Evolutionary conservation across 2,329 filamentous ascomycete species (phyloP).

Genomic region (Aureobasidium leucospermi): DNA sequence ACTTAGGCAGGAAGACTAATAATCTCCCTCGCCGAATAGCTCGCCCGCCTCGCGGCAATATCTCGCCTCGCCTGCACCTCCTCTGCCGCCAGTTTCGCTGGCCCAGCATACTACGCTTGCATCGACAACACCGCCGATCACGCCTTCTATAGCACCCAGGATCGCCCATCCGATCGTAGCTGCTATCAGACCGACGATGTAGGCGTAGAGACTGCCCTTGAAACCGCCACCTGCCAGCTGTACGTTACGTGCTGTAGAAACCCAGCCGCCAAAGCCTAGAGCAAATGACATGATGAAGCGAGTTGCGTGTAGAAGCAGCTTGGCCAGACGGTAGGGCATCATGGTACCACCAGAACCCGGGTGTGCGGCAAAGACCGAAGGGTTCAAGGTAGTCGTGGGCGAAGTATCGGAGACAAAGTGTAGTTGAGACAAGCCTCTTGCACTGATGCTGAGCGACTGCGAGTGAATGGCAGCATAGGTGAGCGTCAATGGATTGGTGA

Average conservation of each 20-base stretch:
- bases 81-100: conserved; percentile 68
- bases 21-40: conserved; percentile 62
- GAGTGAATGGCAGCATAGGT: conserved; percentile 94
- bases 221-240: conserved; percentile 46
- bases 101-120: conserved; percentile 85
- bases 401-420: conserved; percentile 67
- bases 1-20: neutral
- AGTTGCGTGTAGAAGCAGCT: conserved; percentile 83
- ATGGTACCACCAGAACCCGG: conserved; percentile 45
- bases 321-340: conserved; percentile 84
- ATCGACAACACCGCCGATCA: conserved; percentile 31
- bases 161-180: conserved; percentile 94
- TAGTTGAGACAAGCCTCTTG: conserved; percentile 73
- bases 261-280: conserved; percentile 93
- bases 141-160: conserved; percentile 44
- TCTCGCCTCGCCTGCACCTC: conserved; percentile 54
- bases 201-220: conserved; percentile 84
- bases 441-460: conserved; percentile 68
- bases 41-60: conserved; percentile 90
- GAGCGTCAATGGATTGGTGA: conserved; percentile 86
- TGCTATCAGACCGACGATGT: conserved; percentile 85
- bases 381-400: conserved; percentile 59
- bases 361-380: conserved; percentile 31
- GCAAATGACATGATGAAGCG: conserved; percentile 85
- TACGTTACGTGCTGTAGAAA: conserved; percentile 78